These are phyloP conservation scores for Penicillium oxalicum DNA, from an alignment of 2,329 filamentous ascomycete species.

Conservation along the genomic window DNA sequence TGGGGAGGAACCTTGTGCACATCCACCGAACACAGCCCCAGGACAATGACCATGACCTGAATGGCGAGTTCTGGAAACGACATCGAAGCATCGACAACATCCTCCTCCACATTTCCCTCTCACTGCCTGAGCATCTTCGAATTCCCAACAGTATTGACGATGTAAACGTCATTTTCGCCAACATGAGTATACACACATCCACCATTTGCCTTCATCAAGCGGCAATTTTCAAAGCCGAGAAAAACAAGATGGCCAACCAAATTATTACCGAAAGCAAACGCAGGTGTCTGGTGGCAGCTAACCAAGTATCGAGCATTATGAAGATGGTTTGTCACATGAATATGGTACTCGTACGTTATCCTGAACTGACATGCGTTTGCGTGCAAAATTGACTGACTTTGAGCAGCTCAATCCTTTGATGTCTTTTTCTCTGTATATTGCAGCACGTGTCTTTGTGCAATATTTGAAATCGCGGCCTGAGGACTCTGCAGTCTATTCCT, in stretches of 20 bases:
- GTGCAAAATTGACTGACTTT: conserved; percentile 15
- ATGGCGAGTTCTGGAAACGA: conserved; percentile 92
- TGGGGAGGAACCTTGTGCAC: conserved; percentile 85
- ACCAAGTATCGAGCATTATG: conserved; percentile 93
- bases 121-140: conserved; percentile 73
- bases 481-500: conserved; percentile 69
- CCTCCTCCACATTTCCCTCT: conserved; percentile 77
- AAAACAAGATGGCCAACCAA: conserved; percentile 68
- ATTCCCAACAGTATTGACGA: conserved; percentile 69
- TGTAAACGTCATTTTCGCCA: conserved; percentile 84
- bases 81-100: conserved; percentile 87
- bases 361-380: background rate
- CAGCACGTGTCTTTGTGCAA: conserved; percentile 89
- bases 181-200: conserved; percentile 95
- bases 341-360: conserved; percentile 62
- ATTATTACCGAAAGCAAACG: conserved; percentile 87
- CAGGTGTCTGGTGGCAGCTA: conserved; percentile 85
- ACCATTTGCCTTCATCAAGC: conserved; percentile 97
- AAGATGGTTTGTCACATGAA: conserved; percentile 89
- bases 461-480: conserved; percentile 92
- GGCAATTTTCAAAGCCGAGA: conserved; percentile 94
- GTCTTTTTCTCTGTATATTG: conserved; percentile 93
- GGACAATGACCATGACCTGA: conserved; percentile 78
- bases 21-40: conserved; percentile 78
- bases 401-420: conserved; percentile 87